Base-by-base conservation (phyloP, 495 filamentous ascomycete species). In the Cryomyces antarcticus region DNA sequence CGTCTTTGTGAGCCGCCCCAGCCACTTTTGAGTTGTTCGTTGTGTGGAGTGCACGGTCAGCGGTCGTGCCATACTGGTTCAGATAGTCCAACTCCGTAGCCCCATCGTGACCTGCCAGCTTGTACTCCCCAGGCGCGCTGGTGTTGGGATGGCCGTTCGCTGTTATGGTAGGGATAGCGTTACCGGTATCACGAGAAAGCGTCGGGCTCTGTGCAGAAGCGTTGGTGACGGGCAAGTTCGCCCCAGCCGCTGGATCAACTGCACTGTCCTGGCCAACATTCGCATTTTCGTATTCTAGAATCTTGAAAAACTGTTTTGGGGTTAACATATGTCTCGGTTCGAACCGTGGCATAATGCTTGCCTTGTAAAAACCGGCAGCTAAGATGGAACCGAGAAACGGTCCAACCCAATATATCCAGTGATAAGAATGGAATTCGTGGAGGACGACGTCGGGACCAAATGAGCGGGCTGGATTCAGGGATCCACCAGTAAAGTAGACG, bases 391-490 rank as follows among this genome's bases (percentile, higher is more conserved):
- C 60, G 7, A 62, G 46, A 5, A 49, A 41, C 0, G 52, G 43
- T 6, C 46, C 46, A 24, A 51, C n/a, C 43, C 41, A 56, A 46
- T 56, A 56, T 45, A 80, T 80, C 80, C 77, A 83, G 50, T 81
- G 77, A 60, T 81, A 69, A 31, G 58, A 49, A 0, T 71, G 65
- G 57, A 93, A 93, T 11, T 50, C 59, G 29, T 57, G 57, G 34
- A 70, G 75, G 42, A 85, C 70, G 5, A 80, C 71, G 39, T 65
- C 69, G 4, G 81, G 80, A 5, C 80, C 80, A 43, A 85, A 75
- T 4, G 72, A 78, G 30, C 80, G 68, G 6, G 80, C 76, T 2
- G 79, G 80, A 48, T 84, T 84, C 7, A 85, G 68, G 7, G 71
- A 75, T 28, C 76, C 77, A 41, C 81, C 80, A 30, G 79, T 85